Conservation (phyloP, 352 stramenopile species). For the Phytophthora brassicae region DNA sequence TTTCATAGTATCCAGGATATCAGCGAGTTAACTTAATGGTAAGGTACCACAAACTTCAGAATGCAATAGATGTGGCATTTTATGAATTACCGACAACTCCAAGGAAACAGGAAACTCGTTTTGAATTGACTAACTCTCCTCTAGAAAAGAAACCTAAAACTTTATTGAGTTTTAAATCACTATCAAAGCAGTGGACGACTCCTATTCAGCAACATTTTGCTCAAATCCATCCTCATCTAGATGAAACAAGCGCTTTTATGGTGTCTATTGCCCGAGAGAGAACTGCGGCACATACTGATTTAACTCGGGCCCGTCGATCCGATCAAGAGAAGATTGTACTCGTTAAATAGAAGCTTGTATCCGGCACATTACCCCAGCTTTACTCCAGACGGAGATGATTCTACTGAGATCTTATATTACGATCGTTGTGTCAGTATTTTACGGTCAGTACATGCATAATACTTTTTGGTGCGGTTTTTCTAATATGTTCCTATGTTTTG, state of each 20-base stretch:
- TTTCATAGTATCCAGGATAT: conserved; percentile 27
- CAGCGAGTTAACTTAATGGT: conserved; percentile 5
- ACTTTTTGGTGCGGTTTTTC: background rate
- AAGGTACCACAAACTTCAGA: background rate
- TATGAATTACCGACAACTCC: background rate
- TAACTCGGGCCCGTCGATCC: background rate
- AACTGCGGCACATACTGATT: background rate
- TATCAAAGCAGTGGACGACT: background rate
- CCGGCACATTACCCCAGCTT: conserved; percentile 1
- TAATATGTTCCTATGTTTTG: background rate
- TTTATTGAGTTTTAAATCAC: conserved; percentile 4
- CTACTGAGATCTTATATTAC: conserved; percentile 31
- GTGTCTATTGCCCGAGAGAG: background rate
- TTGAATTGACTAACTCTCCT: background rate
- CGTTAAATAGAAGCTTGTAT: conserved; percentile 13
- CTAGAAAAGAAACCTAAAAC: background rate
- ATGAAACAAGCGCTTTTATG: background rate
- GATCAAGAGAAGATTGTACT: background rate
- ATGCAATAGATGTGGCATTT: background rate
- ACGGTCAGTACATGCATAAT: background rate
- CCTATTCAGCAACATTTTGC: background rate
- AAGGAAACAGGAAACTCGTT: background rate
- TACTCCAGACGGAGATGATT: conserved; percentile 36
- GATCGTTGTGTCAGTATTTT: conserved; percentile 12
- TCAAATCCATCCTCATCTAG: background rate